A percentile compares a stretch with the other conserved stretches of the same genome.
These are phyloP conservation scores for Kodamaea derodonti DNA, from an alignment of 1,139 yeast genomes.

Conservation along the genomic window DNA sequence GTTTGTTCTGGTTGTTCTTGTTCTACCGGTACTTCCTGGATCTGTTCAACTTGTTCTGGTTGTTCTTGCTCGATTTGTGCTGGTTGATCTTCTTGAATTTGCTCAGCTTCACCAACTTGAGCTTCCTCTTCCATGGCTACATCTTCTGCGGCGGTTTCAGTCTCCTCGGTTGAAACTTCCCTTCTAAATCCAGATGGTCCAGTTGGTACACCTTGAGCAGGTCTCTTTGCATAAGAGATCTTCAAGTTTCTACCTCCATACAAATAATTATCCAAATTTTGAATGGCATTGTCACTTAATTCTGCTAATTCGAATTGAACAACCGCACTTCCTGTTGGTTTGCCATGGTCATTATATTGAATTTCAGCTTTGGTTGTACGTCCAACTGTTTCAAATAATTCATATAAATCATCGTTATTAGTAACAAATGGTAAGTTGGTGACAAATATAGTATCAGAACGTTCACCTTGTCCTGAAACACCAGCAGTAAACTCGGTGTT, in stretches of 20 bases:
- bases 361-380: constrained; percentile 74
- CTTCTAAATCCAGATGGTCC: constrained; percentile 3
- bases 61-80: not conserved
- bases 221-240: constrained; percentile 55
- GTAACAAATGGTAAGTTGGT: constrained; percentile 87
- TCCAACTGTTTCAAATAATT: constrained; percentile 84
- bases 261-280: constrained; percentile 69
- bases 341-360: constrained; percentile 60
- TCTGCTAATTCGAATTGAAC: constrained; percentile 70
- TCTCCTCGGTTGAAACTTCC: constrained; percentile 4
- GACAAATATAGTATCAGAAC: constrained; percentile 62
- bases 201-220: constrained; percentile 4
- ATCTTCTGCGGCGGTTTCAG: constrained; percentile 2
- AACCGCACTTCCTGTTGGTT: constrained; percentile 80
- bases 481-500: constrained; percentile 60
- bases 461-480: constrained; percentile 63
- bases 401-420: constrained; percentile 76
- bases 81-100: not conserved
- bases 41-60: not conserved
- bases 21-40: not conserved
- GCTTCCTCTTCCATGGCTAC: not conserved
- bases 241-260: constrained; percentile 78
- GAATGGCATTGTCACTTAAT: constrained; percentile 71
- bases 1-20: not conserved
- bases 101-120: not conserved